Conservation (phyloP, 2,329 filamentous ascomycete genomes). For the Epichloe glyceriae region DNA sequence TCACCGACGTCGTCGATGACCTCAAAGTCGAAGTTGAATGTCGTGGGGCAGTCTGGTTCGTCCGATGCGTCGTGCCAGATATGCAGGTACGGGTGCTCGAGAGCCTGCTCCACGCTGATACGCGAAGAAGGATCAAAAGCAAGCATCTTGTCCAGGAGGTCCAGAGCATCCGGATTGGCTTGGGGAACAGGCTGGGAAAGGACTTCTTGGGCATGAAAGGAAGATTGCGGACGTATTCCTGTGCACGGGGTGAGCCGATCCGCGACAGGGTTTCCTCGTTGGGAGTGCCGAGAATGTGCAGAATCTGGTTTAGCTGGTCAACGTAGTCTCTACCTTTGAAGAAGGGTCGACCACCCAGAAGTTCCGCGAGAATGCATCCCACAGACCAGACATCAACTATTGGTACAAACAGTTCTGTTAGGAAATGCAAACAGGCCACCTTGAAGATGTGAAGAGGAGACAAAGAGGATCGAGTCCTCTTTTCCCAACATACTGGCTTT, state of each 20-base stretch:
- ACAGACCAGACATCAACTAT: conserved; percentile 98
- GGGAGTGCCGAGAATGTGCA: conserved; percentile 93
- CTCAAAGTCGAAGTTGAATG: conserved; percentile 98
- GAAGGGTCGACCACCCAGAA: conserved; percentile 91
- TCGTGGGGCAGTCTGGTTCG: conserved; percentile 83
- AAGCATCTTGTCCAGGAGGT: conserved; percentile 92
- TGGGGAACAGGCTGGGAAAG: conserved; percentile 79
- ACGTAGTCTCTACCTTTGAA: conserved; percentile 99
- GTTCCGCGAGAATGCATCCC: conserved; percentile 91
- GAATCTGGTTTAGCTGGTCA: conserved; percentile 97
- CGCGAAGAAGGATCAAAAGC: conserved; percentile 90
- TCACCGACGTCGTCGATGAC: conserved; percentile 89
- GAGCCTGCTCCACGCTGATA: conserved; percentile 85
- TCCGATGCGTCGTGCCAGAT: conserved; percentile 98
- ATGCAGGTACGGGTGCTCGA: conserved; percentile 90
- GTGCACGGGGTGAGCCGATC: conserved; percentile 88
- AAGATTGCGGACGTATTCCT: conserved; percentile 96
- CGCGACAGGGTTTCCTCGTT: conserved; percentile 88
- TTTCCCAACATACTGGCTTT: conserved; percentile 77
- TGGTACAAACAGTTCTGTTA: neutral
- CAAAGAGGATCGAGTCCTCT: neutral
- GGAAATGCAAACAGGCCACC: no score
- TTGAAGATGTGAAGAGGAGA: neutral
- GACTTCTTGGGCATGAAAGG: conserved; percentile 89
- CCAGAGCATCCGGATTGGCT: conserved; percentile 90